Conservation (phyloP, 306 rosid species). For the Mimosa bimucronata region DNA sequence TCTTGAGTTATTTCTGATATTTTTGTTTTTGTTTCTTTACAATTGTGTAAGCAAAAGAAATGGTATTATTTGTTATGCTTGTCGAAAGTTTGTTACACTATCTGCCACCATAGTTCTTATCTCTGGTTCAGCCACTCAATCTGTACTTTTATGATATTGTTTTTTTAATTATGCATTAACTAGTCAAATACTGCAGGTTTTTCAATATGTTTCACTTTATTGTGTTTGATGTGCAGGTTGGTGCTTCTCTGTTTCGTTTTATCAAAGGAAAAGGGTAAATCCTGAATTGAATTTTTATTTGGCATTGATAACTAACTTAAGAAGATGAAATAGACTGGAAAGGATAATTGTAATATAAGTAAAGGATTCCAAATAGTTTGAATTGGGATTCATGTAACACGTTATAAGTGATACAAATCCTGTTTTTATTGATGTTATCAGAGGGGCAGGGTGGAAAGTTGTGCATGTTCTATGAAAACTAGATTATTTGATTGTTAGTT, state of each 20-base stretch:
- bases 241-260: conserved; percentile 78
- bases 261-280: conserved; percentile 82
- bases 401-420: conserved; percentile 14
- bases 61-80: conserved; percentile 24
- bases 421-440: conserved; percentile 13
- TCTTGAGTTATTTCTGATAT: not conserved
- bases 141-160: conserved; percentile 23
- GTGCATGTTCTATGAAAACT: conserved; percentile 34
- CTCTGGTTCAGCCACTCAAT: not conserved
- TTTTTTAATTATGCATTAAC: conserved; percentile 27
- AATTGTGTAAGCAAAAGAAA: conserved; percentile 13
- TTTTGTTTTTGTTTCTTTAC: not conserved
- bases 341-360: conserved; percentile 26
- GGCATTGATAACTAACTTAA: conserved; percentile 1
- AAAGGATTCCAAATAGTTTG: conserved; percentile 27
- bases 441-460: conserved; percentile 37
- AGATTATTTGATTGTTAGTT: conserved; percentile 29
- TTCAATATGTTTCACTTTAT: conserved; percentile 16
- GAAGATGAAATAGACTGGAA: conserved; percentile 26
- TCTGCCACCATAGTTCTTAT: not conserved
- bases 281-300: conserved; percentile 29
- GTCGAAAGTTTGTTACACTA: not conserved
- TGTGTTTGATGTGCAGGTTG: conserved; percentile 72
- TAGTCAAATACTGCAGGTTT: conserved; percentile 10
- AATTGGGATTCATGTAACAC: conserved; percentile 27